These are phyloP conservation scores for Trypanosoma grayi DNA, from an alignment of 208 protist genomes.

Conservation along the genomic window DNA sequence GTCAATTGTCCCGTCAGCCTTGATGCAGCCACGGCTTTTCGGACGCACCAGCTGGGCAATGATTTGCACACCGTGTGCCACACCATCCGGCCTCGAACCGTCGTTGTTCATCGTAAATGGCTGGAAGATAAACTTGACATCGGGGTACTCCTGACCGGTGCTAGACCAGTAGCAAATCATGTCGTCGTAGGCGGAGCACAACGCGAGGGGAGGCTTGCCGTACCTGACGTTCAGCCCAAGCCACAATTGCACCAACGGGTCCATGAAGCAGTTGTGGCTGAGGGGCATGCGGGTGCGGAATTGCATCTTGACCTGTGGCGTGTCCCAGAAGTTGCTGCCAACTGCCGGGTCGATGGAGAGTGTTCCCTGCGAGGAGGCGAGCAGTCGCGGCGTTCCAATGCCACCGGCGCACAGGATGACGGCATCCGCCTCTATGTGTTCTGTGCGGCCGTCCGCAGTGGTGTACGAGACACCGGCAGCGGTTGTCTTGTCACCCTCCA, in stretches of 20 bases:
- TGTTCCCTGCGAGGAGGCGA: slow-evolving; percentile 46
- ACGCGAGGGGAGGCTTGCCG: slow-evolving; percentile 33
- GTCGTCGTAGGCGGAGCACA: slow-evolving; percentile 79
- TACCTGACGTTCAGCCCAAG: slow-evolving; percentile 37
- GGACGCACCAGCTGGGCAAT: slow-evolving; percentile 59
- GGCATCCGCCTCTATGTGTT: slow-evolving; percentile 41
- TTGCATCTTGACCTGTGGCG: slow-evolving; percentile 78
- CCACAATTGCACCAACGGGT: slow-evolving; percentile 51
- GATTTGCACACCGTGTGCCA: slow-evolving; percentile 76
- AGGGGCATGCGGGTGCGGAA: slow-evolving; percentile 54
- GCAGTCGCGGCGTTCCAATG: slow-evolving; percentile 55
- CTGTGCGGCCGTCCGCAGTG: slow-evolving; percentile 36
- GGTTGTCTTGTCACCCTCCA: slow-evolving; percentile 14
- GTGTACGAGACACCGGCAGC: slow-evolving; percentile 54
- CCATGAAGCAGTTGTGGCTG: slow-evolving; percentile 75
- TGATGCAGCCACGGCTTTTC: slow-evolving; percentile 57
- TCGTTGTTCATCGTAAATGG: slow-evolving; percentile 83
- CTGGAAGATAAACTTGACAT: slow-evolving; percentile 77
- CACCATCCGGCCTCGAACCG: slow-evolving; percentile 43
- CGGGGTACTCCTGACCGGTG: slow-evolving; percentile 38
- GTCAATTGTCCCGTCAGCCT: slow-evolving; percentile 51
- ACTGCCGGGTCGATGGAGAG: slow-evolving; percentile 36
- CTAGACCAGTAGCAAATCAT: slow-evolving; percentile 68
- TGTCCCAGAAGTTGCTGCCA: slow-evolving; percentile 72
- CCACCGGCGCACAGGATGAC: slow-evolving; percentile 65